Percentiles rank a stretch among this genome's conserved stretches.
Evolutionary conservation across 106 monocot genomes (phyloP).

Genomic region (Dioscorea dumetorum): DNA sequence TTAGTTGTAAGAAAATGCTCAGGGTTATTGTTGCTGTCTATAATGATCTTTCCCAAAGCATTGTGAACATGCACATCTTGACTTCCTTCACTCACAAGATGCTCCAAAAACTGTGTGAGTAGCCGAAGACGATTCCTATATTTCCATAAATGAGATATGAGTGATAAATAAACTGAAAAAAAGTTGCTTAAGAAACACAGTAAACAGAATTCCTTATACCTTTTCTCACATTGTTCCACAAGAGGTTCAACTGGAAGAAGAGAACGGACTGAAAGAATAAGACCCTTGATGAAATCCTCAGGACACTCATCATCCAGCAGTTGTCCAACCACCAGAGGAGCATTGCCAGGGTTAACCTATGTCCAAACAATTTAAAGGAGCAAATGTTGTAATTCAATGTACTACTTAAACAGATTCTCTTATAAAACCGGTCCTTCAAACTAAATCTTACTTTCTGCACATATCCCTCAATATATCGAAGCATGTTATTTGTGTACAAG

Average conservation of each 20-base stretch:
- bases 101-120: slow-evolving; percentile 93
- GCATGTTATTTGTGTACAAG: slow-evolving; percentile 92
- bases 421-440: neutral
- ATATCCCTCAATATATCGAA: slow-evolving; percentile 98
- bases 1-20: slow-evolving; percentile 96
- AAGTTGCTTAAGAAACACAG: neutral
- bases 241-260: slow-evolving; percentile 97
- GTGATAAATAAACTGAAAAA: neutral
- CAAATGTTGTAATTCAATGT: too few relatives aligned
- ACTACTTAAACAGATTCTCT: too few relatives aligned
- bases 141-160: slow-evolving; percentile 3
- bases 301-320: slow-evolving; percentile 95
- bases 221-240: slow-evolving; percentile 98
- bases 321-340: slow-evolving; percentile 92
- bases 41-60: slow-evolving; percentile 96
- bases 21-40: slow-evolving; percentile 97
- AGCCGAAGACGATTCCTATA: slow-evolving; percentile 78
- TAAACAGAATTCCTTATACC: slow-evolving; percentile 23
- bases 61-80: slow-evolving; percentile 99
- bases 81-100: slow-evolving; percentile 98
- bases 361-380: too few relatives aligned
- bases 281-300: slow-evolving; percentile 96
- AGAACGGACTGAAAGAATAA: slow-evolving; percentile 93
- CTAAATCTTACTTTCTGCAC: slow-evolving; percentile 77
- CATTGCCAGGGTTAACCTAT: slow-evolving; percentile 91